phyloP scores from a whole-genome alignment of 2,329 filamentous ascomycete genomes.

The Rachicladosporium sp. region DNA sequence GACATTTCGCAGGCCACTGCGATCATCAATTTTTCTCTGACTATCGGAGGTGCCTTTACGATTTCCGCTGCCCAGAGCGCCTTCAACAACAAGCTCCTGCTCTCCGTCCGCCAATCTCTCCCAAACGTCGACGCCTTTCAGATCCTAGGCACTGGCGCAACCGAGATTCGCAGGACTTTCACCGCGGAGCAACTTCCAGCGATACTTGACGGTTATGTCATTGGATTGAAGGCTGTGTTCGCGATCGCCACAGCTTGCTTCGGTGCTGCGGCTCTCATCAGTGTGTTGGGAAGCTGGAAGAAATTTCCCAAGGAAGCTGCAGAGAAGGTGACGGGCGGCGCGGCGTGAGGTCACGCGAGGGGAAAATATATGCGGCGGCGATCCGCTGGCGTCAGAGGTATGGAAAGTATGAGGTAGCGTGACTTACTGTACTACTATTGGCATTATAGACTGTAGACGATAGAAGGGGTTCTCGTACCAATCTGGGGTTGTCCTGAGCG shows the following conservation, averaged over 20 bases:
- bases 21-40: constrained; percentile 34
- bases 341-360: too few species aligned
- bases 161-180: constrained; percentile 28
- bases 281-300: neutral
- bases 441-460: too few species aligned
- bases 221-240: neutral
- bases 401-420: too few species aligned
- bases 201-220: constrained; percentile 16
- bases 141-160: constrained; percentile 32
- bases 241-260: neutral
- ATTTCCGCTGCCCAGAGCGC: constrained; percentile 55
- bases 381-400: too few species aligned
- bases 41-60: constrained; percentile 52
- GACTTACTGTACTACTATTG: too few species aligned
- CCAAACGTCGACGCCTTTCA: constrained; percentile 24
- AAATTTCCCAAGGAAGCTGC: neutral
- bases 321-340: too few species aligned
- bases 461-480: too few species aligned
- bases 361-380: too few species aligned
- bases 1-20: constrained; percentile 22
- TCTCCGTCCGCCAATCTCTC: constrained; percentile 36
- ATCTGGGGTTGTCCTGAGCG: too few species aligned
- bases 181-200: constrained; percentile 22
- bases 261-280: neutral
- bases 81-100: constrained; percentile 52